phyloP scores from a whole-genome alignment of 306 rosid species.

The Glycine soja region DNA sequence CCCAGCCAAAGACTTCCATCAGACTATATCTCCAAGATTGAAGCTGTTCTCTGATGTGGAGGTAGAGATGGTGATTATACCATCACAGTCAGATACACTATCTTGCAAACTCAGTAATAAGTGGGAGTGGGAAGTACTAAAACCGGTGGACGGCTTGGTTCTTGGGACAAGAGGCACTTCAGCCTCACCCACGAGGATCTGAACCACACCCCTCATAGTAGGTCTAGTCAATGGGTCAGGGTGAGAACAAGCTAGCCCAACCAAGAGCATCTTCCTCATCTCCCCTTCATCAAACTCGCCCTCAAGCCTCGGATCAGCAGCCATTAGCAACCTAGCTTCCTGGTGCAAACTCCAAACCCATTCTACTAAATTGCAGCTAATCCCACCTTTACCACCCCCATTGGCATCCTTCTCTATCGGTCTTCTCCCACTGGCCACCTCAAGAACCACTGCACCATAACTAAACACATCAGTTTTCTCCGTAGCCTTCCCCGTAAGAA shows the following conservation, averaged over 20 bases:
- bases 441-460: slow-evolving; percentile 94
- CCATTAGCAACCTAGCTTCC: slow-evolving; percentile 73
- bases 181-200: slow-evolving; percentile 88
- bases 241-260: slow-evolving; percentile 88
- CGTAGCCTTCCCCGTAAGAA: slow-evolving; percentile 84
- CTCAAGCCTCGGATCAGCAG: slow-evolving; percentile 71
- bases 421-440: slow-evolving; percentile 90
- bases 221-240: slow-evolving; percentile 84
- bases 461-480: slow-evolving; percentile 97
- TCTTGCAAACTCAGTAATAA: slow-evolving; percentile 81
- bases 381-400: slow-evolving; percentile 64
- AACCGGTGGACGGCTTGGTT: slow-evolving; percentile 71
- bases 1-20: slow-evolving; percentile 40
- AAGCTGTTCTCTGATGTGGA: slow-evolving; percentile 73
- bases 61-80: slow-evolving; percentile 71
- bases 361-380: slow-evolving; percentile 80
- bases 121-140: slow-evolving; percentile 77
- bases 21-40: slow-evolving; percentile 63
- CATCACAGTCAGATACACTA: slow-evolving; percentile 89
- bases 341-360: slow-evolving; percentile 95
- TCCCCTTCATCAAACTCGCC: slow-evolving; percentile 73
- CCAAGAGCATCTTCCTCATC: slow-evolving; percentile 70
- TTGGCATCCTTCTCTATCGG: slow-evolving; percentile 80
- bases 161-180: slow-evolving; percentile 85
- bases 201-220: slow-evolving; percentile 84